Base-by-base conservation (phyloP, 2,329 filamentous ascomycete species). In the Verticillium zaregamsianum region DNA sequence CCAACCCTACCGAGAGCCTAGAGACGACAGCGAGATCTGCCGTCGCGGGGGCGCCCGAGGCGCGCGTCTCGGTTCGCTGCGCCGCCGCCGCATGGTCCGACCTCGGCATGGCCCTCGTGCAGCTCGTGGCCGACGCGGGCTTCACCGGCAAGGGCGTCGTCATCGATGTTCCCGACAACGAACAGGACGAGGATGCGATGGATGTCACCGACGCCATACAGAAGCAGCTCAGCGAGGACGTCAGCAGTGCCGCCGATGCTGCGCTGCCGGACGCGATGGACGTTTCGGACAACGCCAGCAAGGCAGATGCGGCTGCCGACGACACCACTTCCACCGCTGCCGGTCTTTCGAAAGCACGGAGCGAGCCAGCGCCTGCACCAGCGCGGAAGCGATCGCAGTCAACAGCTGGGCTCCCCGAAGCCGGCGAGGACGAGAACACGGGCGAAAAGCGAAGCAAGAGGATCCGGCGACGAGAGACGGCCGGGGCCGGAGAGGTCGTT, bases 401-500 rank as follows among this genome's bases (percentile, higher is more conserved):
- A 12, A 74, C 76, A 33, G 86, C 86, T 5, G 86, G 86, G 3
- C 72, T 89, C 17, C 78, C 78, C 0, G 86, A 88, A 3, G 77
- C 73, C 0, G 77, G 70, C 0, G 85, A 87, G 8, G 86, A 89
- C 59, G 86, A 89, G 37, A 80, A 78, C 28, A 77, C 76, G 2
- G 79, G 83, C 12, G 82, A 84, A 59, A 89, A 88, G 68, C 79
- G 87, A 61, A 89, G 86, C 72, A 90, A 90, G 69, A 79, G 88
- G 58, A 86, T 86, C 33, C 81, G 87, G 55, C 82, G 86, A 20
- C 80, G 87, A 60, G 86, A 89, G 54, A 83, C 80, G 3, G 78
- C 82, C 12, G 72, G 76, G 12, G 72, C 75, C 4, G 85, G 84
- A 39, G 86, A 86, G 57, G 72, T 75, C 0, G 71, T 82, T 15